Conservation (phyloP, 148 eudicot species). For the Rhododendron ferrugineum region DNA sequence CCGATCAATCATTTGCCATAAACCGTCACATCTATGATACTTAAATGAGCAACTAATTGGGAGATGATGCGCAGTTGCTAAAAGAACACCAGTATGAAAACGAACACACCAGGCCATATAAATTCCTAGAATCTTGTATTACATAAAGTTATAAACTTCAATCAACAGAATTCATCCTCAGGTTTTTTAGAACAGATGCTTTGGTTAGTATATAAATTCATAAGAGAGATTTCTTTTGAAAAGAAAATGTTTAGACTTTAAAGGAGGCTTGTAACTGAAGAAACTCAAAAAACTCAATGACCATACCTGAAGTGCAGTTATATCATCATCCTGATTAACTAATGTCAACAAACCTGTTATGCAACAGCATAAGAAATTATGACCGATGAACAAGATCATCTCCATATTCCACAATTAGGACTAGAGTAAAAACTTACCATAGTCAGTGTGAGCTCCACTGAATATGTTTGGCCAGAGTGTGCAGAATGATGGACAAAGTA, state of each 20-base stretch:
- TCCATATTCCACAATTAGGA: background rate
- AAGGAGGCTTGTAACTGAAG: background rate
- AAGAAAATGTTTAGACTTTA: background rate
- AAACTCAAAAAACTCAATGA: background rate
- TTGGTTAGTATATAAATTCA: background rate
- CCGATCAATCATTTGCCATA: background rate
- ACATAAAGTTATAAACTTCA: background rate
- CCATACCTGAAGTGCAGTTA: constrained; percentile 80
- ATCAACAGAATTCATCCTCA: background rate
- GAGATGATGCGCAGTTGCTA: background rate
- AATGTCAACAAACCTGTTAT: constrained; percentile 73
- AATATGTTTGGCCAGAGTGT: constrained; percentile 19
- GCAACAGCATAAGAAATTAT: constrained; percentile 8
- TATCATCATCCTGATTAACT: constrained; percentile 85
- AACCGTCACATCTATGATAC: background rate
- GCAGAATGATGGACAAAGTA: constrained; percentile 14
- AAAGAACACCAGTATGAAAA: background rate
- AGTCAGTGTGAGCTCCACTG: constrained; percentile 98
- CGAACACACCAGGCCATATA: background rate
- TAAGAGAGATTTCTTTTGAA: background rate
- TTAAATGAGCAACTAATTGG: background rate
- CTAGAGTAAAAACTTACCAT: constrained; percentile 43
- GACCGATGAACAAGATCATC: background rate
- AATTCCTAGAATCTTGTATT: background rate
- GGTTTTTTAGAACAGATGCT: background rate